Conservation (phyloP, 306 rosid species). For the Cucurbita maxima region DNA sequence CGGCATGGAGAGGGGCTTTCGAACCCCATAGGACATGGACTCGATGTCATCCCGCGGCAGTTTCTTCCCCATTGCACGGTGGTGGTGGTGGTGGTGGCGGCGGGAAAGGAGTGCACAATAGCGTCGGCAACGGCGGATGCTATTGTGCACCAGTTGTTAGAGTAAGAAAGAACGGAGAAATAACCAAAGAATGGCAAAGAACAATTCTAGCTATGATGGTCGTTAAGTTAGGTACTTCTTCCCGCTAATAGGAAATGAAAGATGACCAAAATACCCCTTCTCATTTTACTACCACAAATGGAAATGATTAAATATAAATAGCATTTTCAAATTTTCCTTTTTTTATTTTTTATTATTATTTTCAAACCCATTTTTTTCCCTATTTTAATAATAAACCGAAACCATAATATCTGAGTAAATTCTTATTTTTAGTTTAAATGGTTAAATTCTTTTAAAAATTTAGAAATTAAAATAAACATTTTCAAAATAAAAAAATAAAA, state of each 20-base stretch:
- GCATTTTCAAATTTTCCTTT: background rate
- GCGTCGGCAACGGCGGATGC: slow-evolving; percentile 1
- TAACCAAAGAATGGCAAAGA: slow-evolving; percentile 20
- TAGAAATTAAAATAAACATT: no score
- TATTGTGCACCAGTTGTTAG: slow-evolving; percentile 6
- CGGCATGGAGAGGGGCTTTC: slow-evolving; percentile 2
- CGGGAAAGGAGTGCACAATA: background rate
- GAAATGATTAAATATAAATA: background rate
- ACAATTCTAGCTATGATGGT: slow-evolving; percentile 8
- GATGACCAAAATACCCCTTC: background rate
- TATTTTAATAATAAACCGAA: no score
- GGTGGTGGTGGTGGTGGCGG: background rate
- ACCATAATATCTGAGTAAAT: no score
- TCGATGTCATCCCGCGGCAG: slow-evolving; percentile 32
- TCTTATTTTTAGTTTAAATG: no score
- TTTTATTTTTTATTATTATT: background rate
- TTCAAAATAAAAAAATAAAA: no score
- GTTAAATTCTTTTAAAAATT: no score
- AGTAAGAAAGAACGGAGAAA: slow-evolving; percentile 7
- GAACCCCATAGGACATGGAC: slow-evolving; percentile 17
- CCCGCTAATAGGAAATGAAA: slow-evolving; percentile 21
- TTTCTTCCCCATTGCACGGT: slow-evolving; percentile 42
- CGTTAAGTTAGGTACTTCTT: slow-evolving; percentile 38
- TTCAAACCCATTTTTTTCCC: background rate
- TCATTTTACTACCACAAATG: background rate